A percentile compares a stretch with the other conserved stretches of the same genome.
phyloP scores from a whole-genome alignment of 2,329 filamentous ascomycete species.

The Sporothrix brunneoviolacea region DNA sequence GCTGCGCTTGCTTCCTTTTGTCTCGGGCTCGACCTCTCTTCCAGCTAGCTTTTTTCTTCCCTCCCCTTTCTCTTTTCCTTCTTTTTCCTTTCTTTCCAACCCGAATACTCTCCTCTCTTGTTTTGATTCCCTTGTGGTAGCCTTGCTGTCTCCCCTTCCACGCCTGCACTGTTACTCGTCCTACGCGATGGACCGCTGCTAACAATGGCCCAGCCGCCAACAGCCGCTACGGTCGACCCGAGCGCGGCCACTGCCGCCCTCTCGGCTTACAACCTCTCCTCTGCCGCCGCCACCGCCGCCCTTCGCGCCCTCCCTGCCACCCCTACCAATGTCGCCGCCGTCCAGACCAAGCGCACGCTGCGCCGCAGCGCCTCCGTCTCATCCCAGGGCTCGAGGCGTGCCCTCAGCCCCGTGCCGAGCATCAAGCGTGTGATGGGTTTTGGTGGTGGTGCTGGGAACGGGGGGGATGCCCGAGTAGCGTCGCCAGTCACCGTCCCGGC shows the following conservation, averaged over 20 bases:
- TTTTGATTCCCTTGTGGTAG: background rate
- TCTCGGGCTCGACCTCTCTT: too few relatives aligned
- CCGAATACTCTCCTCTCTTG: background rate
- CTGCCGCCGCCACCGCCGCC: slow-evolving; percentile 79
- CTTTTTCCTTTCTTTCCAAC: background rate
- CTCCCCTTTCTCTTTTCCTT: background rate
- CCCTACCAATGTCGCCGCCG: slow-evolving; percentile 71
- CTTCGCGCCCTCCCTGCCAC: slow-evolving; percentile 70
- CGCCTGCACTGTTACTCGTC: background rate
- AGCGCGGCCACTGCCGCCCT: slow-evolving; percentile 74
- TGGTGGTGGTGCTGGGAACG: slow-evolving; percentile 10
- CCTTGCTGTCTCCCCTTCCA: background rate
- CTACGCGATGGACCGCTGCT: slow-evolving; percentile 12
- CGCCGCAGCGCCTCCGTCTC: slow-evolving; percentile 67
- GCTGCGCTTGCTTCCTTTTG: background rate
- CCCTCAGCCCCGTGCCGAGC: slow-evolving; percentile 16
- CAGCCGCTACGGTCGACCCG: slow-evolving; percentile 57
- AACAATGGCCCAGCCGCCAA: slow-evolving; percentile 48
- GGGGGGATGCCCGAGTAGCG: slow-evolving; percentile 1
- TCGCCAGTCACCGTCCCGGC: slow-evolving; percentile 21
- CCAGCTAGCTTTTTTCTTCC: background rate
- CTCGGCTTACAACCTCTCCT: slow-evolving; percentile 77
- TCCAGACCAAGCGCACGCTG: slow-evolving; percentile 80
- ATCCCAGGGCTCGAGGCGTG: slow-evolving; percentile 41
- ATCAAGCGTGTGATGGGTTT: slow-evolving; percentile 11